Conservation (phyloP, 805 yeast species). For the Candida silvicultrix region DNA sequence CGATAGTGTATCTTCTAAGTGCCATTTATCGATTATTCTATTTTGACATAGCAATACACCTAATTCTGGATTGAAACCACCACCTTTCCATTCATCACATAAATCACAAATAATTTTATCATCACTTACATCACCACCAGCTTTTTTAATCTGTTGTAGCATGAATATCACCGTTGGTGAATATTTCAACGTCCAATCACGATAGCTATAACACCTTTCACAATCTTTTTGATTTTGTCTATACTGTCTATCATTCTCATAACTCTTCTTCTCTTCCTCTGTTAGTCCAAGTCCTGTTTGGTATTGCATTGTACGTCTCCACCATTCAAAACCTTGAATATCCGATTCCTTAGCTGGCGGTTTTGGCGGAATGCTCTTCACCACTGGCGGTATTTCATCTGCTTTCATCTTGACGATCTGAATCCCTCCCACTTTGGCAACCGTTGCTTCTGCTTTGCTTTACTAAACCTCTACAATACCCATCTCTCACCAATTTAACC, state of each 20-base stretch:
- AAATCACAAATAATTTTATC: slow-evolving; percentile 67
- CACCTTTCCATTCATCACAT: slow-evolving; percentile 79
- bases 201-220: slow-evolving; percentile 59
- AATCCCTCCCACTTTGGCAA: no score
- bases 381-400: slow-evolving; percentile 1
- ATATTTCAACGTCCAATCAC: slow-evolving; percentile 73
- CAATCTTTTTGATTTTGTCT: slow-evolving; percentile 50
- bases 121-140: slow-evolving; percentile 41
- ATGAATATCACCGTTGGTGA: slow-evolving; percentile 86
- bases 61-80: slow-evolving; percentile 87
- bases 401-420: background rate
- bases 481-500: no score
- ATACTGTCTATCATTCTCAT: slow-evolving; percentile 46
- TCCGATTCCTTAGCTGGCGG: slow-evolving; percentile 9
- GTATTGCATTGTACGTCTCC: slow-evolving; percentile 69
- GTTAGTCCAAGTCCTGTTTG: slow-evolving; percentile 63
- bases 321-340: slow-evolving; percentile 63
- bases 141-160: slow-evolving; percentile 71
- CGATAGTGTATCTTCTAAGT: slow-evolving; percentile 83
- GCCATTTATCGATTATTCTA: slow-evolving; percentile 59
- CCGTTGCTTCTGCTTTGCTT: no score
- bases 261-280: slow-evolving; percentile 43
- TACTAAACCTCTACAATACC: no score
- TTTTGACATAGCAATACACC: slow-evolving; percentile 89
- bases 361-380: slow-evolving; percentile 2